Evolutionary conservation across 2,329 filamentous ascomycete genomes (phyloP).

Genomic region (Exophiala sp.): DNA sequence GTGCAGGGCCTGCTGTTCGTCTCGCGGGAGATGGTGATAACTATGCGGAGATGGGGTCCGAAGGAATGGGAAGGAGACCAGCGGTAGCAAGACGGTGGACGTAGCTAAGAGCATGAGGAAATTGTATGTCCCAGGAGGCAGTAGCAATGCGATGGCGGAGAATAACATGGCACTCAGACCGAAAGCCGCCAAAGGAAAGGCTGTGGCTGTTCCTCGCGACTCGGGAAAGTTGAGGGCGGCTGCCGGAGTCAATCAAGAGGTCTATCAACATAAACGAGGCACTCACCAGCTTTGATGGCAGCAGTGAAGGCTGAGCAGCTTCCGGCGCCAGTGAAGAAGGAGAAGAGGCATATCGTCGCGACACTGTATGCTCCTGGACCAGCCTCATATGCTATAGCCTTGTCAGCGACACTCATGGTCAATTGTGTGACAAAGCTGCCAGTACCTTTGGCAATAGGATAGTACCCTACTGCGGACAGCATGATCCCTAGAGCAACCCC

Average conservation of each 20-base stretch:
- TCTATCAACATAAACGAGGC: not conserved
- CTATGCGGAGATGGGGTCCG: slow-evolving; percentile 54
- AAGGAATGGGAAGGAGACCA: slow-evolving; percentile 78
- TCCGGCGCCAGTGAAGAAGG: slow-evolving; percentile 78
- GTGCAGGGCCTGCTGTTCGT: slow-evolving; percentile 34
- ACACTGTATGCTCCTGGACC: slow-evolving; percentile 56
- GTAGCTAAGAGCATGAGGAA: slow-evolving; percentile 75
- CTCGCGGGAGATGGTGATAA: slow-evolving; percentile 40
- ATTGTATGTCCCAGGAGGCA: slow-evolving; percentile 74
- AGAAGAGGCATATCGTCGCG: slow-evolving; percentile 67
- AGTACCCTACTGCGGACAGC: slow-evolving; percentile 72
- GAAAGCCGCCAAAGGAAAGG: slow-evolving; percentile 86
- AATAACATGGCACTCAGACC: slow-evolving; percentile 96
- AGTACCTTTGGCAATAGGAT: slow-evolving; percentile 59
- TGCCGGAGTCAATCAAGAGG: slow-evolving; percentile 30
- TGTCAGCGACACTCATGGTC: slow-evolving; percentile 30
- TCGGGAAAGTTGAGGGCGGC: slow-evolving; percentile 88
- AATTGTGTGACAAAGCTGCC: slow-evolving; percentile 10
- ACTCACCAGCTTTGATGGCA: slow-evolving; percentile 66
- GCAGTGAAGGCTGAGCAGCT: slow-evolving; percentile 88
- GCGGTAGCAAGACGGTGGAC: slow-evolving; percentile 70
- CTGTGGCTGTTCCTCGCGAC: slow-evolving; percentile 86
- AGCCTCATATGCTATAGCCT: slow-evolving; percentile 59
- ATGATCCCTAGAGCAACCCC: slow-evolving; percentile 70
- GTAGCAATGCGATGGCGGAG: slow-evolving; percentile 69